phyloP scores from a whole-genome alignment of 2,329 filamentous ascomycete genomes.

The Huntiella bhutanensis region DNA sequence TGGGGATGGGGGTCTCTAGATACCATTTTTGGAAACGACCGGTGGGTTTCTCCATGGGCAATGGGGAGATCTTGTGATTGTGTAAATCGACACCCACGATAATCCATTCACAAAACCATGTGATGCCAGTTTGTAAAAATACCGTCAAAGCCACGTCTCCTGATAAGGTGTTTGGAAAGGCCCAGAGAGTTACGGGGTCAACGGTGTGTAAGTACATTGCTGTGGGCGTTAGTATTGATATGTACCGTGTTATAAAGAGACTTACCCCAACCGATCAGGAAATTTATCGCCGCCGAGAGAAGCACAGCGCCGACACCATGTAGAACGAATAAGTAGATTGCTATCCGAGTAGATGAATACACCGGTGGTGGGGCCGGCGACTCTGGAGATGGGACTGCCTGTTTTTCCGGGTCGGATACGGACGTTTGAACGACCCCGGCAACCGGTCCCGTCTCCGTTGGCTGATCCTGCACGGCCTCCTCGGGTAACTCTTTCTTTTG shows the following conservation, averaged over 20 bases:
- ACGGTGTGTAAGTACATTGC: slow-evolving; percentile 26
- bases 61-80: slow-evolving; percentile 24
- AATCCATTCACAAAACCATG: slow-evolving; percentile 30
- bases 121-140: slow-evolving; percentile 29
- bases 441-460: no score
- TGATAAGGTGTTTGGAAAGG: slow-evolving; percentile 31
- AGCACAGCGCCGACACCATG: slow-evolving; percentile 28
- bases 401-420: no score
- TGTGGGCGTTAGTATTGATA: slow-evolving; percentile 13
- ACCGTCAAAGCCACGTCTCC: slow-evolving; percentile 32
- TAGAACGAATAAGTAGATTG: slow-evolving; percentile 27
- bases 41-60: no score
- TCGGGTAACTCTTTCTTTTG: no score
- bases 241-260: neutral
- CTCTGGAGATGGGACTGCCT: no score
- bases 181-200: slow-evolving; percentile 27
- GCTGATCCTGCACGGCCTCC: no score
- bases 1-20: slow-evolving; percentile 17
- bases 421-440: no score
- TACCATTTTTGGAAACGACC: no score
- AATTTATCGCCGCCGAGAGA: slow-evolving; percentile 32
- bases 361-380: no score
- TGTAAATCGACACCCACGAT: slow-evolving; percentile 30
- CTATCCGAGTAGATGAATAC: no score
- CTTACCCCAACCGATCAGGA: slow-evolving; percentile 31